Evolutionary conservation across 331 rosid genomes (phyloP).

Genomic region (Pyracantha coccinea): DNA sequence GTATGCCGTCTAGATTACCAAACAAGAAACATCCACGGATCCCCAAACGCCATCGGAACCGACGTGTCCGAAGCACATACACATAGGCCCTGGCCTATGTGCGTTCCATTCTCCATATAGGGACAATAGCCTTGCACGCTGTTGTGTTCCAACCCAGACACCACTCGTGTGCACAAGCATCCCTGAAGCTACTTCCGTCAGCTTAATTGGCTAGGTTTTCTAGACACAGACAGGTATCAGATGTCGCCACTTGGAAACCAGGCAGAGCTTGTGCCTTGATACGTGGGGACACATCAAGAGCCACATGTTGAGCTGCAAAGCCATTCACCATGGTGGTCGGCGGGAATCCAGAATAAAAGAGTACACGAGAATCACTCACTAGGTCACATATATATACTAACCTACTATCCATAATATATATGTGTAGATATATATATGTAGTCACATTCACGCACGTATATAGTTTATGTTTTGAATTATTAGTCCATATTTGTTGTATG

Average conservation of each 20-base stretch:
- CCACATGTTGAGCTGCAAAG: conserved; percentile 15
- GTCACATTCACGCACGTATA: not conserved
- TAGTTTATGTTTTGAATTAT: not conserved
- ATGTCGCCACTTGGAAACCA: not conserved
- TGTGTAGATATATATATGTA: too few species aligned
- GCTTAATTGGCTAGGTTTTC: not conserved
- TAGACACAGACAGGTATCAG: not conserved
- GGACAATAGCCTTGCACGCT: conserved; percentile 28
- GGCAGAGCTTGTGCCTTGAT: conserved; percentile 5
- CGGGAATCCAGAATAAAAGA: conserved; percentile 5
- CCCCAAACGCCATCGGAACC: conserved; percentile 10
- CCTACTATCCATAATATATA: not conserved
- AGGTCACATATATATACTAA: not conserved
- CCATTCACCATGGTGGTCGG: not conserved
- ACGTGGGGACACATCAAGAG: not conserved
- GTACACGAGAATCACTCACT: not conserved
- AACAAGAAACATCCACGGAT: too few species aligned
- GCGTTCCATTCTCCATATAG: not conserved
- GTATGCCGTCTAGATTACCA: too few species aligned
- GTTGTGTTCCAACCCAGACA: conserved; percentile 30
- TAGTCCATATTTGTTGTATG: not conserved
- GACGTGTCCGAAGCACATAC: conserved; percentile 17
- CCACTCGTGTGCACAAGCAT: conserved; percentile 29
- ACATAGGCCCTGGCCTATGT: not conserved
- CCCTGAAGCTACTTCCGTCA: not conserved